Percentiles rank a stretch among this genome's conserved stretches.
Conservation (phyloP, 306 rosid genomes). For the Medicago lupulina region DNA sequence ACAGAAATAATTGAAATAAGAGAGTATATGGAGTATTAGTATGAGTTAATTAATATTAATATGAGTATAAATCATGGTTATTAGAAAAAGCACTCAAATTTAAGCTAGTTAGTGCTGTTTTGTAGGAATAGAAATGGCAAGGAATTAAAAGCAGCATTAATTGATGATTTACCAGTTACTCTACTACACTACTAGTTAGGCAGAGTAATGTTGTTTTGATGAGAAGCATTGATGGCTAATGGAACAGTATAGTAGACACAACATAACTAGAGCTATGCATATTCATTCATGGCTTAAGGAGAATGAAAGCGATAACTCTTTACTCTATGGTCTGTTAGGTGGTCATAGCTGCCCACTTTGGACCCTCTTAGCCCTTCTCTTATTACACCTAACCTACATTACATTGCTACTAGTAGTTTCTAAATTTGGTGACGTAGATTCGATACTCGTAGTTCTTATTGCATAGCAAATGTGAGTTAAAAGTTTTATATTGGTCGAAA, state of each 20-base stretch:
- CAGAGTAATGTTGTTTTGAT: slow-evolving; percentile 33
- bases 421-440: too few relatives aligned
- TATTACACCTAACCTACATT: slow-evolving; percentile 40
- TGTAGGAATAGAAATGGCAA: slow-evolving; percentile 1
- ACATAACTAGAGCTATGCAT: slow-evolving; percentile 29
- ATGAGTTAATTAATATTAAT: background rate
- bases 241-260: slow-evolving; percentile 32
- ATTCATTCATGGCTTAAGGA: slow-evolving; percentile 5
- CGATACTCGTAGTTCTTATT: too few relatives aligned
- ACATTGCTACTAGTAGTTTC: background rate
- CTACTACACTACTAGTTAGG: slow-evolving; percentile 8
- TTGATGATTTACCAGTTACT: slow-evolving; percentile 26
- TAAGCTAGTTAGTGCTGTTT: background rate
- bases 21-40: background rate
- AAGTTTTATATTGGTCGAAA: too few relatives aligned
- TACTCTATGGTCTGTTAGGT: slow-evolving; percentile 39
- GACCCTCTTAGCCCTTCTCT: slow-evolving; percentile 44
- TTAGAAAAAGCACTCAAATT: background rate
- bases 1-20: background rate
- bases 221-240: slow-evolving; percentile 51
- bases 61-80: background rate
- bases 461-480: too few relatives aligned
- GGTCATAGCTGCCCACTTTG: slow-evolving; percentile 50
- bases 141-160: slow-evolving; percentile 21
- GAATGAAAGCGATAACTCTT: slow-evolving; percentile 49